These are phyloP conservation scores for Diaporthe citri DNA, from an alignment of 2,329 filamentous ascomycete species.

Conservation along the genomic window DNA sequence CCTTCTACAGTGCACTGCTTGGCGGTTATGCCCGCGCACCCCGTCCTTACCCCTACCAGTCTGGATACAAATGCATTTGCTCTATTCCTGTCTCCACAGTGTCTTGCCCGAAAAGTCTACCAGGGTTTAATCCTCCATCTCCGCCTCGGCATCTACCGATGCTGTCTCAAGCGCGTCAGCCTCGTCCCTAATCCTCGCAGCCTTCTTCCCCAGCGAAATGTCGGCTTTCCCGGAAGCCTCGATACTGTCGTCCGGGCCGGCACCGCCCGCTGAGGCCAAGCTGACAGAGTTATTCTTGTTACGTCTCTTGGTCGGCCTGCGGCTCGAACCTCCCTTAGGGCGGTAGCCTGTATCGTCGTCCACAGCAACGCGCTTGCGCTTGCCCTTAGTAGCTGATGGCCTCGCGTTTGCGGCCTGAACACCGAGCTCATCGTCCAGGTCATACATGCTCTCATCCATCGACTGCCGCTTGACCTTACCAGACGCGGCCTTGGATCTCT, in stretches of 20 bases:
- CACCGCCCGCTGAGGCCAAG: conserved; percentile 7
- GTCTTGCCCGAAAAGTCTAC: background rate
- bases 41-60: background rate
- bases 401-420: conserved; percentile 38
- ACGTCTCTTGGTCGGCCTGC: conserved; percentile 69
- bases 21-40: background rate
- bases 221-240: conserved; percentile 35
- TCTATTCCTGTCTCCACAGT: background rate
- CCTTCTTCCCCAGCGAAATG: conserved; percentile 25
- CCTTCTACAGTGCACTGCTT: too few species aligned
- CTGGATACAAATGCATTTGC: background rate
- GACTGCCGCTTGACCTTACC: conserved; percentile 40
- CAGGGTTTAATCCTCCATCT: conserved; percentile 23
- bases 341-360: conserved; percentile 72
- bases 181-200: conserved; percentile 10
- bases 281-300: conserved; percentile 60
- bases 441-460: conserved; percentile 36
- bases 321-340: conserved; percentile 67
- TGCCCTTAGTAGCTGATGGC: conserved; percentile 57
- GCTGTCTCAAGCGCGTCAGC: conserved; percentile 10
- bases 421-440: conserved; percentile 41
- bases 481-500: conserved; percentile 34
- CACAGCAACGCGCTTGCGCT: conserved; percentile 60
- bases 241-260: conserved; percentile 48
- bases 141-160: conserved; percentile 18